Percentiles rank a stretch among this genome's conserved stretches.
These are phyloP conservation scores for Helichrysum umbraculigerum DNA, from an alignment of 129 eudicot species.

Conservation along the genomic window DNA sequence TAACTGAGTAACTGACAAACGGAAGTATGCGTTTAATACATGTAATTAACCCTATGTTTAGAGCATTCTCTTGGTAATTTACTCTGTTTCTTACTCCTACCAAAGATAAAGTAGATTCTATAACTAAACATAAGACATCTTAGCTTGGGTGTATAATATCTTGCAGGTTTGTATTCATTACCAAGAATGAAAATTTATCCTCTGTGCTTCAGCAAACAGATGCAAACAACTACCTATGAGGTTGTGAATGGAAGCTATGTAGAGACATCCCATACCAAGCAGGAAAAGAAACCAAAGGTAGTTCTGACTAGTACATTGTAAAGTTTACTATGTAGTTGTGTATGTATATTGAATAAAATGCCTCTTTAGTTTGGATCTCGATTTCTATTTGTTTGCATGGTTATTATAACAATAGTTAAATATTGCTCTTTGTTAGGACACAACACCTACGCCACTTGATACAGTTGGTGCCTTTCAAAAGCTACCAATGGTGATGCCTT, in stretches of 20 bases:
- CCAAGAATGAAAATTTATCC: slow-evolving; percentile 43
- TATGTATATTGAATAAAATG: not conserved
- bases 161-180: slow-evolving; percentile 42
- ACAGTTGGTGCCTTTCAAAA: slow-evolving; percentile 93
- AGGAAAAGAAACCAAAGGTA: slow-evolving; percentile 48
- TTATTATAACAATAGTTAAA: not conserved
- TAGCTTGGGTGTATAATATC: slow-evolving; percentile 7
- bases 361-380: not conserved
- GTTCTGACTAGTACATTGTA: not conserved
- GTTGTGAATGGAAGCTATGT: slow-evolving; percentile 76
- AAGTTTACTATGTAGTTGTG: not conserved
- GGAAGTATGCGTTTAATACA: too few species aligned
- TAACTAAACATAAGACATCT: not conserved
- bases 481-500: slow-evolving; percentile 98
- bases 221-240: slow-evolving; percentile 70
- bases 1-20: too few species aligned
- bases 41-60: too few species aligned
- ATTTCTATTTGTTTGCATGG: slow-evolving; percentile 6
- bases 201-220: slow-evolving; percentile 52
- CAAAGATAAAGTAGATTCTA: slow-evolving; percentile 18
- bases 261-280: slow-evolving; percentile 41
- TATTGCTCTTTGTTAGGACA: slow-evolving; percentile 43
- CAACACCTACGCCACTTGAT: slow-evolving; percentile 34
- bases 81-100: not conserved
- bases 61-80: too few species aligned